These are phyloP conservation scores for Schoenoplectus triqueter DNA, from an alignment of 202 grass and related monocot species.

Conservation along the genomic window DNA sequence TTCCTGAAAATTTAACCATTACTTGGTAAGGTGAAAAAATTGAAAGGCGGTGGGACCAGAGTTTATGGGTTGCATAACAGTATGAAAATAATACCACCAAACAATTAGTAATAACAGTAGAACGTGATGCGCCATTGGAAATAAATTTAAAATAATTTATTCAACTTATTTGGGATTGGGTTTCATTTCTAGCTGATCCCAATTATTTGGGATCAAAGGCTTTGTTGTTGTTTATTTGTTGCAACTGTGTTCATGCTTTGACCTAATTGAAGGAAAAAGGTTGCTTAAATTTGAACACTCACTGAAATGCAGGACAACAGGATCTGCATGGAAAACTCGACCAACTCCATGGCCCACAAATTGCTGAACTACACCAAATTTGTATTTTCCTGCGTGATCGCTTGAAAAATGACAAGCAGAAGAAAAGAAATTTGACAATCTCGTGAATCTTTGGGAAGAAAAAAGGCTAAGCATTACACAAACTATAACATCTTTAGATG, in stretches of 20 bases:
- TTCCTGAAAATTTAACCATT: constrained; percentile 66
- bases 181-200: no score
- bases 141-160: not conserved
- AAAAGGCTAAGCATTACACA: not conserved
- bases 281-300: constrained; percentile 42
- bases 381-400: constrained; percentile 82
- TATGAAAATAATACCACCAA: not conserved
- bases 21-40: constrained; percentile 32
- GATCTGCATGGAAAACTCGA: constrained; percentile 86
- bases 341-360: constrained; percentile 97
- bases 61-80: not conserved
- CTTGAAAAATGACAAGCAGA: constrained; percentile 49
- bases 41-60: not conserved
- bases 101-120: not conserved
- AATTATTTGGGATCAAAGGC: no score
- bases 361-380: constrained; percentile 72
- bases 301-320: constrained; percentile 85
- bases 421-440: not conserved
- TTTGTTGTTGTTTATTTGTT: no score
- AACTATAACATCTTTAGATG: constrained; percentile 19
- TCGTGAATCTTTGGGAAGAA: constrained; percentile 32
- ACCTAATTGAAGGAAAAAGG: not conserved
- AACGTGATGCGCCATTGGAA: constrained; percentile 28
- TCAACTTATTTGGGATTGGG: no score
- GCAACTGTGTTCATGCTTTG: not conserved